Base-by-base conservation (phyloP, 345 rosid species). In the Erysimum cheiranthoides region DNA sequence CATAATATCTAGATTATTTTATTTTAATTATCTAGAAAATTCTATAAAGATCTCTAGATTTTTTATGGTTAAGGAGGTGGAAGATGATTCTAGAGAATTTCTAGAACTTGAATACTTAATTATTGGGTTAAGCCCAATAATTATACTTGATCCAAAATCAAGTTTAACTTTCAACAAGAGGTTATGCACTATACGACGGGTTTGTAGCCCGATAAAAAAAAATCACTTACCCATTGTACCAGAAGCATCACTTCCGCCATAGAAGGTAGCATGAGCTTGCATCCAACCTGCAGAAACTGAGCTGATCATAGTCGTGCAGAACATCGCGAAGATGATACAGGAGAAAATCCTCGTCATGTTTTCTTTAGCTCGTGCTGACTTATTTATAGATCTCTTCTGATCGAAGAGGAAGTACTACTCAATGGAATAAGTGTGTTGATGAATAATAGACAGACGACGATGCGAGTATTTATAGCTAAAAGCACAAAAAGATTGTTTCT, bases 231-330 rank as follows among this genome's bases (percentile, higher is more conserved):
- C 89, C 84, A 85, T 84, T 52, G 89, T 84, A 21, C 86, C 92
- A 5, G 86, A 81, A 69, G 89, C 89, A 71, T 86, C 89, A 61
- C 79, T 80, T 40, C 84, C 92, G 4, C 92, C 92, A 21, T 87
- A 86, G 80, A 87, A 85, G 28, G 92, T 86, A 60, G 88, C 89
- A 69, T 87, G 85, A 60, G 91, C 91, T 51, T 47, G 54, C 65
- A 71, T 57, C 92, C 89, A 87, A 11, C 79, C 80, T 11, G 80
- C 82, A 2, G 85, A 81, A 43, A 79, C 87, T 17, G 63, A 58
- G 0, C 30, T 40, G 35, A 49, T 21, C 60, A 36, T 5, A 28
- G 53, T 38, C 8, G 70, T 70, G 25, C 31, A 73, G 69, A 66
- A 36, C 63, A 70, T 36, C 12, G 64, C 32, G 35, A 72, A 60